Evolutionary conservation across 106 monocot genomes (phyloP).

Genomic region (Dioscorea zingiberensis): DNA sequence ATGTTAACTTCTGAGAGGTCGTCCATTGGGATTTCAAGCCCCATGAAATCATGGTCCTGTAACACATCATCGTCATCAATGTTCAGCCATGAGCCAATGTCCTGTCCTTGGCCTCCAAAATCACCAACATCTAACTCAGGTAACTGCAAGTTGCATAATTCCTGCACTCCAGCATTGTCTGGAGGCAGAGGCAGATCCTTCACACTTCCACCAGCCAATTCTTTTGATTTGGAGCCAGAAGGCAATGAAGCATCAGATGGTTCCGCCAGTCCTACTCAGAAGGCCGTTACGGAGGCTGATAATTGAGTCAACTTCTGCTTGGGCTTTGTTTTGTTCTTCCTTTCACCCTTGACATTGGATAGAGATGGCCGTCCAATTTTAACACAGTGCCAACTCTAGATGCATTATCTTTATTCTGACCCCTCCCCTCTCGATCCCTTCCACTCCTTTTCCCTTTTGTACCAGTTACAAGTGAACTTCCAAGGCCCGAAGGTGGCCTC

Average conservation of each 20-base stretch:
- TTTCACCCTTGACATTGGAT: constrained; percentile 38
- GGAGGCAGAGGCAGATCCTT: not conserved
- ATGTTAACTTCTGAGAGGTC: constrained; percentile 41
- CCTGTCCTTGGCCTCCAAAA: constrained; percentile 45
- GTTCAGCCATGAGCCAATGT: constrained; percentile 40
- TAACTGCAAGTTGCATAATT: constrained; percentile 23
- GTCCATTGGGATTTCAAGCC: constrained; percentile 50
- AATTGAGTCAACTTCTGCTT: constrained; percentile 46
- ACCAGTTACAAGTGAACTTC: constrained; percentile 29
- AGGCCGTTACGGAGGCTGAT: constrained; percentile 25
- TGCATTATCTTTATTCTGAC: constrained; percentile 24
- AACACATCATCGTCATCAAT: constrained; percentile 35
- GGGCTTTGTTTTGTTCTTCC: constrained; percentile 44
- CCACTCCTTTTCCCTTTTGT: constrained; percentile 62
- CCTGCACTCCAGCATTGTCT: constrained; percentile 17
- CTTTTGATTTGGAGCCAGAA: constrained; percentile 2
- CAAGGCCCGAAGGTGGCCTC: constrained; percentile 25
- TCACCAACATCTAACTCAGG: constrained; percentile 29
- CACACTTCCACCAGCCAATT: not conserved
- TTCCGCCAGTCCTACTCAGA: constrained; percentile 13
- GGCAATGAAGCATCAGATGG: constrained; percentile 6
- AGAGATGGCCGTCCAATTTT: constrained; percentile 27
- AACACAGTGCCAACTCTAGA: constrained; percentile 13
- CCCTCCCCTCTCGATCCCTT: constrained; percentile 47
- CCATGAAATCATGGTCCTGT: constrained; percentile 40